Conservation (phyloP, 352 stramenopile genomes). For the Phytophthora litchii region DNA sequence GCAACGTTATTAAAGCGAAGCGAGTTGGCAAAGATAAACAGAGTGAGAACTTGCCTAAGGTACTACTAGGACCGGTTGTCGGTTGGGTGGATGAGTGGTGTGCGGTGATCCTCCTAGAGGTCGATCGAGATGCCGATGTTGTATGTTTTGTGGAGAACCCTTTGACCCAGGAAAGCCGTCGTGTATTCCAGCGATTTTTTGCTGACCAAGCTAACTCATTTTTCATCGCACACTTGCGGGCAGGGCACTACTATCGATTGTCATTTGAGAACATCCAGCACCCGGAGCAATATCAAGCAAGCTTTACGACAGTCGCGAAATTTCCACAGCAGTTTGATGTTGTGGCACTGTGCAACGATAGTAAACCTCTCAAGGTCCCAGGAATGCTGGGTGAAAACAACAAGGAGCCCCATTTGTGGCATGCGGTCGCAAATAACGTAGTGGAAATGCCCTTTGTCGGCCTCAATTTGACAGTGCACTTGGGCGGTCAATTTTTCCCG, state of each 20-base stretch:
- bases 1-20: conserved; percentile 11
- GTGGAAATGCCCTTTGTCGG: conserved; percentile 38
- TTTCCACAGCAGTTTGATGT: conserved; percentile 45
- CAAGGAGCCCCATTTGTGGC: conserved; percentile 31
- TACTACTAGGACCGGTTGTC: conserved; percentile 72
- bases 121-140: conserved; percentile 61
- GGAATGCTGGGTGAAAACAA: conserved; percentile 3
- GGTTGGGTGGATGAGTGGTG: conserved; percentile 68
- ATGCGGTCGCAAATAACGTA: conserved; percentile 33
- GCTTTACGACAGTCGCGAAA: conserved; percentile 52
- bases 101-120: conserved; percentile 67
- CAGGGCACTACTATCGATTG: conserved; percentile 66
- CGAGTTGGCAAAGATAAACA: conserved; percentile 28
- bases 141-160: conserved; percentile 58
- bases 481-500: conserved; percentile 55
- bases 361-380: conserved; percentile 1
- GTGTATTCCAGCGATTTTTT: conserved; percentile 60
- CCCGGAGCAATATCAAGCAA: conserved; percentile 38
- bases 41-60: conserved; percentile 25
- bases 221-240: conserved; percentile 59
- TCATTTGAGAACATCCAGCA: conserved; percentile 55
- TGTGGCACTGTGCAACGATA: conserved; percentile 43
- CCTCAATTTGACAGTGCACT: conserved; percentile 55
- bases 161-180: conserved; percentile 47
- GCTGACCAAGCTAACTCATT: conserved; percentile 59